These are phyloP conservation scores for Sicyos edulis DNA, from an alignment of 306 rosid genomes.

Conservation along the genomic window DNA sequence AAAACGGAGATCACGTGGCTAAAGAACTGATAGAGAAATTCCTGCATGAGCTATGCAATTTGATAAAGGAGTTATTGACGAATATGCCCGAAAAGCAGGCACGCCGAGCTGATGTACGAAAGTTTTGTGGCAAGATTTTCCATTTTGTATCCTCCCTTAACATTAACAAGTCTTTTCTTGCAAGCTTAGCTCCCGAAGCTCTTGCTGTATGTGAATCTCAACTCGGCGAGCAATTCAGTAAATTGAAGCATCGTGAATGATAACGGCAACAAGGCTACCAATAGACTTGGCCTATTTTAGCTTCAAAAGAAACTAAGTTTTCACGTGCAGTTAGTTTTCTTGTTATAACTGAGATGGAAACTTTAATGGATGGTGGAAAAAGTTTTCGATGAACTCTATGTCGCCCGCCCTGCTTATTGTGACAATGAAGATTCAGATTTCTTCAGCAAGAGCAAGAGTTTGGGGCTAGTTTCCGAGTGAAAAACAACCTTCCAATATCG, in stretches of 20 bases:
- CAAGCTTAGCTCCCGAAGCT: conserved; percentile 43
- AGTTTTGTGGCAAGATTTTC: conserved; percentile 52
- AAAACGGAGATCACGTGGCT: conserved; percentile 28
- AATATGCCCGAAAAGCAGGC: conserved; percentile 61
- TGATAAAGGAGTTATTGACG: conserved; percentile 56
- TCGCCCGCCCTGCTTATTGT: background rate
- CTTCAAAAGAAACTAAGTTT: background rate
- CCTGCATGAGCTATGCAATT: conserved; percentile 40
- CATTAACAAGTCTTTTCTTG: conserved; percentile 42
- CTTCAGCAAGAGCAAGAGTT: background rate
- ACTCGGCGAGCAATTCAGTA: conserved; percentile 48
- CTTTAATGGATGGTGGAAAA: background rate
- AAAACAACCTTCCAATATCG: background rate
- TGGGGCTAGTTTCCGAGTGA: background rate
- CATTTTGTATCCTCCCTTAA: conserved; percentile 40
- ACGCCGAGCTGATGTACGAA: conserved; percentile 51
- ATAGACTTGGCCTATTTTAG: background rate
- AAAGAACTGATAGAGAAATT: conserved; percentile 43
- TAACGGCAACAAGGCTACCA: background rate
- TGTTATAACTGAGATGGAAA: background rate
- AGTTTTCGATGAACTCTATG: background rate
- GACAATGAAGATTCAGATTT: conserved; percentile 6
- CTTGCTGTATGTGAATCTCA: conserved; percentile 50
- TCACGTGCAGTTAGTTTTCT: background rate
- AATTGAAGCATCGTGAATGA: conserved; percentile 34